Conservation (phyloP, 176 grass and related monocot species). For the Oryza coarctata region DNA sequence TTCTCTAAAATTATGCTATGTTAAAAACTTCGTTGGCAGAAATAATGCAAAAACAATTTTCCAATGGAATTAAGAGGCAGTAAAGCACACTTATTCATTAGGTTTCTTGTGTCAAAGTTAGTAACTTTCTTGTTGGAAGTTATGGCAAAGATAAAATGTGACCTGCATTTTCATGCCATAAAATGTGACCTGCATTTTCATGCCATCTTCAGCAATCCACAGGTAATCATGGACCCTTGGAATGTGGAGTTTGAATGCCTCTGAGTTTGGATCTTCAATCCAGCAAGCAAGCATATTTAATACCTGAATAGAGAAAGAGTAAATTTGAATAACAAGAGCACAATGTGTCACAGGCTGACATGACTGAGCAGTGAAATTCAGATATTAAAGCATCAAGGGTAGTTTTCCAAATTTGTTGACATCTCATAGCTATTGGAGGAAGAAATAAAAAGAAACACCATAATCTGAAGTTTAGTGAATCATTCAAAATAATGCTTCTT, state of each 20-base stretch:
- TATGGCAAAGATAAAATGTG: not conserved
- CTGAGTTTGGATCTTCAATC: slow-evolving; percentile 92
- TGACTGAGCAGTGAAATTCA: slow-evolving; percentile 4
- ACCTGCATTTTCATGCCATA: slow-evolving; percentile 99
- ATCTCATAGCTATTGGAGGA: not conserved
- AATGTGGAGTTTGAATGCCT: slow-evolving; percentile 86
- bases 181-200: slow-evolving; percentile 84
- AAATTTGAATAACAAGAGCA: not conserved
- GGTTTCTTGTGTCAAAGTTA: not conserved
- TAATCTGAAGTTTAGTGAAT: not conserved
- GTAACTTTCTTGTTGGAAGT: not conserved
- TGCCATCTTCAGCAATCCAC: slow-evolving; percentile 98
- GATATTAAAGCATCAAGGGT: slow-evolving; percentile 12
- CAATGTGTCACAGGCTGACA: not conserved
- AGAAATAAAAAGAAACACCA: not conserved
- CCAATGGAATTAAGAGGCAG: slow-evolving; percentile 19
- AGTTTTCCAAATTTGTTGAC: not conserved
- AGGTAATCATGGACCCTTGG: slow-evolving; percentile 78
- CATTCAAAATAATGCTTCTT: slow-evolving; percentile 31
- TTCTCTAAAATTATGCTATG: not conserved
- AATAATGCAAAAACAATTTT: slow-evolving; percentile 16
- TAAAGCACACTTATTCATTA: slow-evolving; percentile 5
- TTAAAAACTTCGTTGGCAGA: not conserved
- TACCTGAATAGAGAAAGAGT: slow-evolving; percentile 47
- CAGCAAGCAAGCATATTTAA: slow-evolving; percentile 98